These are phyloP conservation scores for Lycium barbarum DNA, from an alignment of 257 asterid species.

Conservation along the genomic window DNA sequence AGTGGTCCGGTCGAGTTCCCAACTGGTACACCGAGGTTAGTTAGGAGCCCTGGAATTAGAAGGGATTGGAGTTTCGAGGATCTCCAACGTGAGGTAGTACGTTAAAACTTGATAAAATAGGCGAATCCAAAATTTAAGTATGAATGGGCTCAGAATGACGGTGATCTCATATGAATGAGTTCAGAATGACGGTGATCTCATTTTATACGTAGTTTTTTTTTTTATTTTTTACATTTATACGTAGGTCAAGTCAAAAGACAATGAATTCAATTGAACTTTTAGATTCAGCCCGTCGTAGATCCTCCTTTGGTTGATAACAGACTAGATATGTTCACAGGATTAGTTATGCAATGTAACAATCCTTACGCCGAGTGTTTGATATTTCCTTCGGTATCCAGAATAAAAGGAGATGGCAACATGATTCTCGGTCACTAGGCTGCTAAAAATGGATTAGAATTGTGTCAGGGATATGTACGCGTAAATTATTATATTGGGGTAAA, in stretches of 20 bases:
- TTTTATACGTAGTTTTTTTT: too few relatives aligned
- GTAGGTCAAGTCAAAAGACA: neutral
- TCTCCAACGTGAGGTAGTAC: neutral
- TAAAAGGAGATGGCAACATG: neutral
- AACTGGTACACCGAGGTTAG: constrained; percentile 38
- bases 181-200: neutral
- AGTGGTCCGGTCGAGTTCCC: constrained; percentile 26
- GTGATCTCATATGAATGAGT: neutral
- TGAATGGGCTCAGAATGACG: neutral
- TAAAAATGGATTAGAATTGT: neutral
- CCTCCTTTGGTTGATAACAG: neutral
- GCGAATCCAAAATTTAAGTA: neutral
- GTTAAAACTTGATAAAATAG: neutral
- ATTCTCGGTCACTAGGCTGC: neutral
- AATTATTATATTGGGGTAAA: neutral
- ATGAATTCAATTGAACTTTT: neutral
- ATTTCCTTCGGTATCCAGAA: neutral
- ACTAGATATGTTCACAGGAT: neutral
- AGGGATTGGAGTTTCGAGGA: constrained; percentile 64
- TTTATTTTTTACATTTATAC: neutral
- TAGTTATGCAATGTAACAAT: neutral
- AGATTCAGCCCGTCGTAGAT: neutral
- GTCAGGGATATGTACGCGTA: neutral
- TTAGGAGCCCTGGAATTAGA: constrained; percentile 57
- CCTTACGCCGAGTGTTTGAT: neutral